These are phyloP conservation scores for Yarrowia sp. DNA, from an alignment of 805 yeast genomes.

Conservation along the genomic window DNA sequence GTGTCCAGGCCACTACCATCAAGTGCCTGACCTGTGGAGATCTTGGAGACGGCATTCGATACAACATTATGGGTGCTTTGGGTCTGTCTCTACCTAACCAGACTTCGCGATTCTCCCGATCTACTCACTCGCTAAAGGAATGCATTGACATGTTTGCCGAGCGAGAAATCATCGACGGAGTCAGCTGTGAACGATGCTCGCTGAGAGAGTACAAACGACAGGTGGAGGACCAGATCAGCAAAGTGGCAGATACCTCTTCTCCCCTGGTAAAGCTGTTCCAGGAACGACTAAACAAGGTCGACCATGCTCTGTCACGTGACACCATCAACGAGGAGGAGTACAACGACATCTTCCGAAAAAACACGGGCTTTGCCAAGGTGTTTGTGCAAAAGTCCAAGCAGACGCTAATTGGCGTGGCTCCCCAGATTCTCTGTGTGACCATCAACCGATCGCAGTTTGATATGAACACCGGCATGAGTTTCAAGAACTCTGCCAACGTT, in stretches of 20 bases:
- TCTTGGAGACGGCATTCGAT: conserved; percentile 68
- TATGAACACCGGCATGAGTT: conserved; percentile 74
- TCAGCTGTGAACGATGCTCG: conserved; percentile 92
- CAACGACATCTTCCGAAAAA: conserved; percentile 67
- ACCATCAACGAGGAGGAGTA: conserved; percentile 79
- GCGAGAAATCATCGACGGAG: conserved; percentile 88
- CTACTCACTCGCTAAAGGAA: conserved; percentile 30
- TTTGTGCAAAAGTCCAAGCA: conserved; percentile 84
- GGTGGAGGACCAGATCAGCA: conserved; percentile 32
- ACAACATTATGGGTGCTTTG: conserved; percentile 26
- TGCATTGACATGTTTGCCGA: conserved; percentile 40
- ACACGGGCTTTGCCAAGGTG: conserved; percentile 50
- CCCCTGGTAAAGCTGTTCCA: conserved; percentile 38
- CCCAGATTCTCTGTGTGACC: conserved; percentile 66
- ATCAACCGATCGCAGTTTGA: conserved; percentile 93
- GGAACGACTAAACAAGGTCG: conserved; percentile 50
- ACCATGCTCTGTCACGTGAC: conserved; percentile 56
- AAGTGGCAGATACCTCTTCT: neutral
- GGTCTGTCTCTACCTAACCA: conserved; percentile 20
- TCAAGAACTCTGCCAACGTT: conserved; percentile 83
- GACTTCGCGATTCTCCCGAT: neutral
- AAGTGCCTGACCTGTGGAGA: conserved; percentile 92
- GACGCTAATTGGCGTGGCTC: conserved; percentile 67
- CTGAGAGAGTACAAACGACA: conserved; percentile 43
- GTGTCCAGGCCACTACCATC: conserved; percentile 80